phyloP scores from a whole-genome alignment of 2,329 filamentous ascomycete genomes.

The Alternaria angustiovoidea region DNA sequence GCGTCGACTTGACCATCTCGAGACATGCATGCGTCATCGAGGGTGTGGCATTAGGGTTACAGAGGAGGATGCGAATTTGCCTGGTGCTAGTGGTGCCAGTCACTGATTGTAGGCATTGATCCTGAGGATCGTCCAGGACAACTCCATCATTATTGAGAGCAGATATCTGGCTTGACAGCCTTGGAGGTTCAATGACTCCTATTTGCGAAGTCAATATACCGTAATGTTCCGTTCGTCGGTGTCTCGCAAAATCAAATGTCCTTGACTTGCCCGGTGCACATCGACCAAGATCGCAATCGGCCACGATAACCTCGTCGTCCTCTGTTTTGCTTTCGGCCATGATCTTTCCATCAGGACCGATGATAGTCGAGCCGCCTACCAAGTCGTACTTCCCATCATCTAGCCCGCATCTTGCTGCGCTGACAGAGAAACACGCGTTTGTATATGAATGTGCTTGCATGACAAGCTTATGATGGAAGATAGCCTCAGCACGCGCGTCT shows the following conservation, averaged over 20 bases:
- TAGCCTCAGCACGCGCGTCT: constrained; percentile 55
- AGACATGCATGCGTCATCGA: constrained; percentile 1
- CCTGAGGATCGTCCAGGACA: fast-evolving
- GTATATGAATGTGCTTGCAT: neutral
- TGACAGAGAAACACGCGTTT: neutral
- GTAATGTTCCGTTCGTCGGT: constrained; percentile 1
- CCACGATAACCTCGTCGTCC: constrained; percentile 60
- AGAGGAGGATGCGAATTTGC: constrained; percentile 1
- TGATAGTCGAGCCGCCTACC: constrained; percentile 20
- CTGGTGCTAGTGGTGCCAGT: no score
- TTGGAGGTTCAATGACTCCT: neutral
- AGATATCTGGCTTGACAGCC: no score
- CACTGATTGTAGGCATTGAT: neutral
- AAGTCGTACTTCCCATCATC: constrained; percentile 59
- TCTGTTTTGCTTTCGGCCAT: constrained; percentile 58
- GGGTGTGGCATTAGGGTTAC: neutral
- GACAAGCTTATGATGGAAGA: constrained; percentile 47
- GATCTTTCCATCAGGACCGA: constrained; percentile 58
- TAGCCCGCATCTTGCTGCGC: constrained; percentile 52
- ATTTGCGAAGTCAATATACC: neutral
- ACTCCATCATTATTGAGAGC: no score
- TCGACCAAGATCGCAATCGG: constrained; percentile 57
- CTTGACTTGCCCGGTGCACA: constrained; percentile 52
- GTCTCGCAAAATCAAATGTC: neutral
- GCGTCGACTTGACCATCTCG: constrained; percentile 3